phyloP scores from a whole-genome alignment of 2,329 filamentous ascomycete species.

The Monilinia aucupariae region DNA sequence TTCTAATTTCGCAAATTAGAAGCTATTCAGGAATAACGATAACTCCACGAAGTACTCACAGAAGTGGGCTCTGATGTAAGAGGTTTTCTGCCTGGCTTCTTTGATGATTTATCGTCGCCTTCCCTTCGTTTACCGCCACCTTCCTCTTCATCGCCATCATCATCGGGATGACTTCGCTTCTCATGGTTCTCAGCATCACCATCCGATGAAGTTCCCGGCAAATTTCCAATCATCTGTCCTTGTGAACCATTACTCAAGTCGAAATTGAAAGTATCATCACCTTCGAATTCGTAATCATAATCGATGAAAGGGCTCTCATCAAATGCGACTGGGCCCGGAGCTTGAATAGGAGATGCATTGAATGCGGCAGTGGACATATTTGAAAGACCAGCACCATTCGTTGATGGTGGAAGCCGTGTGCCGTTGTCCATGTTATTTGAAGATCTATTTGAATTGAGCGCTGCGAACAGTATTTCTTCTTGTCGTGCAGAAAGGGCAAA shows the following conservation, averaged over 20 bases:
- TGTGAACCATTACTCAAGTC: slow-evolving; percentile 47
- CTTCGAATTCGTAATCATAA: slow-evolving; percentile 72
- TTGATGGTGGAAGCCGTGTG: slow-evolving; percentile 32
- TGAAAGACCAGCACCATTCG: slow-evolving; percentile 39
- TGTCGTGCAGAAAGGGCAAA: slow-evolving; percentile 71
- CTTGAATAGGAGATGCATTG: slow-evolving; percentile 44
- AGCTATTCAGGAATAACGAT: slow-evolving; percentile 28
- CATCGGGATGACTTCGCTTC: slow-evolving; percentile 68
- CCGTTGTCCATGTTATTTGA: slow-evolving; percentile 18
- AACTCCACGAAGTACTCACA: slow-evolving; percentile 53
- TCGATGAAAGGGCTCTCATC: slow-evolving; percentile 80
- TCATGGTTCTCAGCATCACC: slow-evolving; percentile 50
- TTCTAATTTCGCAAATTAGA: slow-evolving; percentile 52
- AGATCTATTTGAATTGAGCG: slow-evolving; percentile 61
- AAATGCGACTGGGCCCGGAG: slow-evolving; percentile 46
- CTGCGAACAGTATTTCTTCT: slow-evolving; percentile 69
- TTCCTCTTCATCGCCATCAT: slow-evolving; percentile 58
- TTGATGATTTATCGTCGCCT: slow-evolving; percentile 71
- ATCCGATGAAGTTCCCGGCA: slow-evolving; percentile 48
- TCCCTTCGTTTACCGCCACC: slow-evolving; percentile 74
- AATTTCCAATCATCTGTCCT: slow-evolving; percentile 68
- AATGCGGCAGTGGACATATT: slow-evolving; percentile 45
- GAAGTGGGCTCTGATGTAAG: slow-evolving; percentile 92
- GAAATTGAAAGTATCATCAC: slow-evolving; percentile 65
- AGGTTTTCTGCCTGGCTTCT: slow-evolving; percentile 95